Evolutionary conservation across 345 rosid genomes (phyloP).

Genomic region (Hevea brasiliensis): DNA sequence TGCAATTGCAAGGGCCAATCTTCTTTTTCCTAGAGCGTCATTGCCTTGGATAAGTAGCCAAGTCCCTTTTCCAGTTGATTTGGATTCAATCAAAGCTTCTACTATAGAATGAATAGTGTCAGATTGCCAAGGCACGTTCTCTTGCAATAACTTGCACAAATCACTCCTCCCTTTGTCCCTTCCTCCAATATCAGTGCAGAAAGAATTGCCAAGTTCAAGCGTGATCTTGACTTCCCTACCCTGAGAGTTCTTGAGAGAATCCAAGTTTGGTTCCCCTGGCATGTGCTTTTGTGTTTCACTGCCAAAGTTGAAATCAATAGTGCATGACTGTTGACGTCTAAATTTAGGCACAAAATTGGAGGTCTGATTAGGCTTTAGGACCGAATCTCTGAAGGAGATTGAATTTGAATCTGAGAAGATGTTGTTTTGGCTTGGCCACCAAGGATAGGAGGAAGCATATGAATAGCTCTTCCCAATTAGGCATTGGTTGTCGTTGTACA

Average conservation of each 20-base stretch:
- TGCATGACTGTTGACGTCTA: constrained; percentile 66
- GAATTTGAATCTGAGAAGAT: constrained; percentile 47
- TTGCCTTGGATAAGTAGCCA: constrained; percentile 73
- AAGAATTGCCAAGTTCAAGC: constrained; percentile 68
- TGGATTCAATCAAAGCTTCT: constrained; percentile 42
- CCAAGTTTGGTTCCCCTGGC: constrained; percentile 51
- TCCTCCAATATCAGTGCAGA: constrained; percentile 40
- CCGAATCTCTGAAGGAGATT: constrained; percentile 45
- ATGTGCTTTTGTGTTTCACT: constrained; percentile 29
- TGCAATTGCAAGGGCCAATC: constrained; percentile 65
- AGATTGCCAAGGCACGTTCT: constrained; percentile 75
- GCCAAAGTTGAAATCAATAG: constrained; percentile 60
- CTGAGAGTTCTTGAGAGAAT: constrained; percentile 54
- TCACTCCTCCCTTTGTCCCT: constrained; percentile 30
- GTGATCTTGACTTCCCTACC: constrained; percentile 68
- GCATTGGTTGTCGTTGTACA: constrained; percentile 28
- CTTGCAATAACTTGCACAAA: constrained; percentile 45
- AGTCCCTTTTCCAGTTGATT: constrained; percentile 34
- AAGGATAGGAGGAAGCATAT: constrained; percentile 43
- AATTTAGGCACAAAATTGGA: constrained; percentile 57
- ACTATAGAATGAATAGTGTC: constrained; percentile 51
- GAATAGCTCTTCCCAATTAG: constrained; percentile 32
- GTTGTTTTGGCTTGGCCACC: constrained; percentile 46
- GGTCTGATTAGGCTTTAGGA: constrained; percentile 33
- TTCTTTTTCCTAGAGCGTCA: constrained; percentile 67